These are phyloP conservation scores for Citrus unshiu DNA, from an alignment of 345 rosid genomes.

Conservation along the genomic window DNA sequence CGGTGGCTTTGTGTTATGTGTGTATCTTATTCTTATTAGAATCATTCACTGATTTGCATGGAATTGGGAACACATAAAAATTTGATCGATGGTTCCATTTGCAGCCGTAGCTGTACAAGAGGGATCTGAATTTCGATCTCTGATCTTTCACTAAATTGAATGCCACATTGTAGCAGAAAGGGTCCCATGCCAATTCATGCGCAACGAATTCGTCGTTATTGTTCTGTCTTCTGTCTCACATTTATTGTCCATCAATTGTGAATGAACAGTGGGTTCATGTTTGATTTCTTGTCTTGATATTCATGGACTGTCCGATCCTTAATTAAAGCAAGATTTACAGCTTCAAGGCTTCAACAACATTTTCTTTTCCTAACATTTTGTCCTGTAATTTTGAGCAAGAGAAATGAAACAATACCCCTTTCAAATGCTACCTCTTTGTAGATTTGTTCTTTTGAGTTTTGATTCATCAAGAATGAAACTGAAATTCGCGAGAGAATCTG, in stretches of 20 bases:
- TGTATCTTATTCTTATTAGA: not conserved
- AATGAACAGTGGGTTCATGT: not conserved
- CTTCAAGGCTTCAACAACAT: not conserved
- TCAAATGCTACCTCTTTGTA: no score
- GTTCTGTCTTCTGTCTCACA: not conserved
- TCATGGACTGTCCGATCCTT: no score
- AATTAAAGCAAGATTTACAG: no score
- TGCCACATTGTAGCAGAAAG: not conserved
- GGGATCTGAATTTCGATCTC: not conserved
- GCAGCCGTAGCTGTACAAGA: not conserved
- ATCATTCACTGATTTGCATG: not conserved
- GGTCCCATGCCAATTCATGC: constrained; percentile 9
- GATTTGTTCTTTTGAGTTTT: not conserved
- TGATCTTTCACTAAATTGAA: not conserved
- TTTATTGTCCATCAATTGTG: not conserved
- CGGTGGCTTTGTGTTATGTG: not conserved
- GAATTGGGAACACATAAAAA: not conserved
- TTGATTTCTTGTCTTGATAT: not conserved
- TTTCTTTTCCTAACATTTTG: not conserved
- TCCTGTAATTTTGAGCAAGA: not conserved
- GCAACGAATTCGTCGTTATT: not conserved
- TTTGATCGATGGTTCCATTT: not conserved
- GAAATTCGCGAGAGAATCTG: not conserved
- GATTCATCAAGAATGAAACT: not conserved
- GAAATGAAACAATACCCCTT: not conserved